phyloP scores from a whole-genome alignment of 1,284 basidiomycete species.

The Tilletiopsis washingtonensis region DNA sequence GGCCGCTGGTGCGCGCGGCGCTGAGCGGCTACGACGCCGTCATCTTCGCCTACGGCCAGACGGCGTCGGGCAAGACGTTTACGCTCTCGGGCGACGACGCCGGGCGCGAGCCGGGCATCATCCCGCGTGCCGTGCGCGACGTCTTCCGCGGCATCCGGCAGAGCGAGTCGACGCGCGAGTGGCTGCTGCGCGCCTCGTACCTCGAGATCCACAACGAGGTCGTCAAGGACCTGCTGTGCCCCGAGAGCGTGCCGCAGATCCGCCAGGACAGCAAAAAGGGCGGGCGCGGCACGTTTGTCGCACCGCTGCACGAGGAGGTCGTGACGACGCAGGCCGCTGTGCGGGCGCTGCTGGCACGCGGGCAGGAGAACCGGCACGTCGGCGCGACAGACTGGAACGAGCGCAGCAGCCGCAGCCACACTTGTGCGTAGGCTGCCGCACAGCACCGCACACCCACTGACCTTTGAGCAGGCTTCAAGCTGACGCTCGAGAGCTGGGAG shows the following conservation, averaged over 20 bases:
- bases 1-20: conserved; percentile 61
- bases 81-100: conserved; percentile 28
- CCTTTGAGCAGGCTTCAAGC: conserved; percentile 47
- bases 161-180: conserved; percentile 58
- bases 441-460: no score
- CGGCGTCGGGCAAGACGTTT: conserved; percentile 46
- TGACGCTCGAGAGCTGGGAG: conserved; percentile 48
- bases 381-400: conserved; percentile 98
- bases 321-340: conserved; percentile 82
- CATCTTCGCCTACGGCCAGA: conserved; percentile 45
- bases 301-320: conserved; percentile 77
- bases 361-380: conserved; percentile 78
- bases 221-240: conserved; percentile 76
- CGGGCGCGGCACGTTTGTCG: conserved; percentile 51
- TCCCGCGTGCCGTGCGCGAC: conserved; percentile 33
- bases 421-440: no score
- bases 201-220: conserved; percentile 95
- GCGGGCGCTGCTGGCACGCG: conserved; percentile 70
- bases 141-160: conserved; percentile 50
- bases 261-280: conserved; percentile 27
- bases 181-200: conserved; percentile 85
- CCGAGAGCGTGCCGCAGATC: conserved; percentile 53
- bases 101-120: conserved; percentile 51
- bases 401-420: conserved; percentile 81
- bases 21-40: conserved; percentile 41